Evolutionary conservation across 2,329 filamentous ascomycete species (phyloP).

Genomic region (Penicillium sp.): DNA sequence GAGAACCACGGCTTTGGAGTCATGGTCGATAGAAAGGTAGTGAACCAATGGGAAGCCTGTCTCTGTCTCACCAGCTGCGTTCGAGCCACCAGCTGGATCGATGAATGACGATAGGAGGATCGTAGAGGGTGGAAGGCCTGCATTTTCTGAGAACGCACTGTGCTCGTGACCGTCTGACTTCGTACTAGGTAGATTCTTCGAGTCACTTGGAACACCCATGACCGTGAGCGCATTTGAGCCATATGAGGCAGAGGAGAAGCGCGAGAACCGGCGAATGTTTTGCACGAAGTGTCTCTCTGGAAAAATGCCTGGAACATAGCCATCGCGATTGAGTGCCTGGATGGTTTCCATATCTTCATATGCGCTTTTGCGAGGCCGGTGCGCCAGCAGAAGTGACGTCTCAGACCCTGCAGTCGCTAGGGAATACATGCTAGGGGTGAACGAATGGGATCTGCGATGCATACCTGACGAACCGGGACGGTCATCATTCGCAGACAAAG

Average conservation of each 20-base stretch:
- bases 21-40: constrained; percentile 63
- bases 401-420: constrained; percentile 38
- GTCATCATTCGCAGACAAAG: constrained; percentile 25
- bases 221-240: constrained; percentile 40
- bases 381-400: constrained; percentile 39
- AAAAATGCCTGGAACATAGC: constrained; percentile 40
- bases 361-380: constrained; percentile 36
- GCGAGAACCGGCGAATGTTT: constrained; percentile 40
- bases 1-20: constrained; percentile 63
- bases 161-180: constrained; percentile 37
- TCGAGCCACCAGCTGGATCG: constrained; percentile 59
- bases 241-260: constrained; percentile 43
- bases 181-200: constrained; percentile 25
- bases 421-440: constrained; percentile 40
- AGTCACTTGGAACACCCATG: constrained; percentile 37
- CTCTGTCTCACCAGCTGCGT: constrained; percentile 55
- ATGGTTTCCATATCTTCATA: constrained; percentile 41
- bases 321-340: constrained; percentile 37
- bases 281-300: constrained; percentile 39
- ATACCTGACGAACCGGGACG: constrained; percentile 24
- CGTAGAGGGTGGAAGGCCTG: constrained; percentile 39
- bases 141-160: constrained; percentile 39
- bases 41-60: constrained; percentile 63
- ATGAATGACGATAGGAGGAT: constrained; percentile 61
- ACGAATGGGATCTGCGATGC: constrained; percentile 33